Evolutionary conservation across 176 grass and related monocot genomes (phyloP).

Genomic region (Musa itinerans): DNA sequence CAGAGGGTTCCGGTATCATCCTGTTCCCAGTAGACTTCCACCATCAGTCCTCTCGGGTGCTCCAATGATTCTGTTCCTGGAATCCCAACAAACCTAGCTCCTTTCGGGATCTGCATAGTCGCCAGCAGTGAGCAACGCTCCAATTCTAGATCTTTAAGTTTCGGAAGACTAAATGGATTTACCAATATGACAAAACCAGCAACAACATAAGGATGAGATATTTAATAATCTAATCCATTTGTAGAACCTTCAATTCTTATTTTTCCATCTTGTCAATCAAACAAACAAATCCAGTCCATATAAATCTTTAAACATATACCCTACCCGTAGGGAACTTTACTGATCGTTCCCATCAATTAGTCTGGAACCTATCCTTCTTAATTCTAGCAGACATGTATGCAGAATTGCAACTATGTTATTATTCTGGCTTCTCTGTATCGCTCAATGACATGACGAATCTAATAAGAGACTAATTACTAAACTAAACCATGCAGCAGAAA

Average conservation of each 20-base stretch:
- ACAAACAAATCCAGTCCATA: too few relatives aligned
- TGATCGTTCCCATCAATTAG: too few relatives aligned
- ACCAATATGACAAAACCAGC: too few relatives aligned
- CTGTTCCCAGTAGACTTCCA: constrained; percentile 92
- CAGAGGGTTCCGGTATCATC: constrained; percentile 77
- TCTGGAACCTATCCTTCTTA: too few relatives aligned
- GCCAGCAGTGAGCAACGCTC: not conserved
- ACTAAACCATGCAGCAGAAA: not conserved
- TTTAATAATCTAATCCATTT: too few relatives aligned
- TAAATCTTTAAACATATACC: too few relatives aligned
- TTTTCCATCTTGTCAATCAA: too few relatives aligned
- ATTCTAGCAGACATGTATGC: too few relatives aligned
- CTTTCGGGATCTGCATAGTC: constrained; percentile 70
- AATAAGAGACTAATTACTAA: not conserved
- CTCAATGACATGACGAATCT: not conserved
- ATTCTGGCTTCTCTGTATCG: not conserved
- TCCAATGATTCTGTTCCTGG: constrained; percentile 74
- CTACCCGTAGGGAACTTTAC: too few relatives aligned
- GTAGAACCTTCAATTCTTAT: not conserved
- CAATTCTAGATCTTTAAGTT: too few relatives aligned
- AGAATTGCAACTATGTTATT: too few relatives aligned
- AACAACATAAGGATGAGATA: too few relatives aligned
- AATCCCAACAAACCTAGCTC: constrained; percentile 76
- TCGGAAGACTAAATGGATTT: not conserved
- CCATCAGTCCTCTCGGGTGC: constrained; percentile 81